These are phyloP conservation scores for Puccinia coronata DNA, from an alignment of 1,284 basidiomycete species.

Conservation along the genomic window DNA sequence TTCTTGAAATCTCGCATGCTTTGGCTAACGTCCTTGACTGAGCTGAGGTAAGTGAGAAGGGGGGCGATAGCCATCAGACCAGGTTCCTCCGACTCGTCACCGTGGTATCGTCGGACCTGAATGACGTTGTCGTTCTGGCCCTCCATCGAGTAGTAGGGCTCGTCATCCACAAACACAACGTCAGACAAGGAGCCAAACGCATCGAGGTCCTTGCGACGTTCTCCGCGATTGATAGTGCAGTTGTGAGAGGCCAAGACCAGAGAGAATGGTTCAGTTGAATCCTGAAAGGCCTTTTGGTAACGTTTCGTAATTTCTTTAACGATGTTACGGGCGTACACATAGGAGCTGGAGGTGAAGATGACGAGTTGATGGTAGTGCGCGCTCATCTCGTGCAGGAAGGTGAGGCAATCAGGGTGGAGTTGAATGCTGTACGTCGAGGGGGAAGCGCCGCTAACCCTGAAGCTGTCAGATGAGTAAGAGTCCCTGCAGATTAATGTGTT, in stretches of 20 bases:
- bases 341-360: not conserved
- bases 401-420: not conserved
- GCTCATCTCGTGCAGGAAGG: not conserved
- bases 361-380: not conserved
- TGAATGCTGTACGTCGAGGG: not conserved
- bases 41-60: not conserved
- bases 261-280: not conserved
- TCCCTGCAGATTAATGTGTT: not conserved
- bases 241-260: not conserved
- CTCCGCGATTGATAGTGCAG: not conserved
- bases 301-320: not conserved
- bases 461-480: not conserved
- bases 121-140: slow-evolving; percentile 2
- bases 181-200: too few species aligned
- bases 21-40: not conserved
- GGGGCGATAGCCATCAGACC: not conserved
- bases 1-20: not conserved
- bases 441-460: not conserved
- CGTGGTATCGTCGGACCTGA: not conserved
- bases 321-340: not conserved
- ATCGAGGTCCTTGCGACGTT: not conserved
- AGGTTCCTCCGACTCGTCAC: not conserved
- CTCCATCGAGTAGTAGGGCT: slow-evolving; percentile 1
- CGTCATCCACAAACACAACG: not conserved
- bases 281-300: not conserved